Evolutionary conservation across 352 stramenopile species (phyloP).

Genomic region (Pythium pyrilobum): DNA sequence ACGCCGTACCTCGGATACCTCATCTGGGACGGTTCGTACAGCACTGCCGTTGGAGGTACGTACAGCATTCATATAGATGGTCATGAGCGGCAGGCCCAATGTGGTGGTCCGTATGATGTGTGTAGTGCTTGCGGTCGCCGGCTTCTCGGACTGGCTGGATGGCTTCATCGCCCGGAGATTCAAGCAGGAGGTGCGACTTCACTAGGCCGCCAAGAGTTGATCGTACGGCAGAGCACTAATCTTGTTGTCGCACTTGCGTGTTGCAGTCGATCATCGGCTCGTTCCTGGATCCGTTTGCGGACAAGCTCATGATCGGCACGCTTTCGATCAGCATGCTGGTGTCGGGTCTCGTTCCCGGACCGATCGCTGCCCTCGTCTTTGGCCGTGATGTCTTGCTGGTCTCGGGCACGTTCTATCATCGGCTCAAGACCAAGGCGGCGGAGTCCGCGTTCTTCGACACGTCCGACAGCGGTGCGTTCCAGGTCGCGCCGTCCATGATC

Average conservation of each 20-base stretch:
- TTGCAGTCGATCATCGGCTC: constrained; percentile 67
- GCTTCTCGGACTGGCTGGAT: constrained; percentile 77
- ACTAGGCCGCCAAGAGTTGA: too few relatives aligned
- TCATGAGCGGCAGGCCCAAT: too few relatives aligned
- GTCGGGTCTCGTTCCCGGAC: constrained; percentile 55
- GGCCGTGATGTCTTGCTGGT: constrained; percentile 69
- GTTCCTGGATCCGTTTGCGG: constrained; percentile 77
- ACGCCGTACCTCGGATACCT: constrained; percentile 75
- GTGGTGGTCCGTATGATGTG: not conserved
- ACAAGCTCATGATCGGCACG: constrained; percentile 75
- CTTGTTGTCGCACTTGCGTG: too few relatives aligned
- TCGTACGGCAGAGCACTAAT: too few relatives aligned
- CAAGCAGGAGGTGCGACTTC: constrained; percentile 57
- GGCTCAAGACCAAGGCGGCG: constrained; percentile 63
- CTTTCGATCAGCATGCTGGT: constrained; percentile 74
- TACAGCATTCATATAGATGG: too few relatives aligned
- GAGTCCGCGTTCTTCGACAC: constrained; percentile 78
- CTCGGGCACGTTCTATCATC: constrained; percentile 72
- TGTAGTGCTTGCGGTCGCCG: constrained; percentile 63
- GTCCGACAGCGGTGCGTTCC: constrained; percentile 58
- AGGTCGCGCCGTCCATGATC: constrained; percentile 62
- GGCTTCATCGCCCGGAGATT: constrained; percentile 72
- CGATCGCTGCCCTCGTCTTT: constrained; percentile 62
- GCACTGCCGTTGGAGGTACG: constrained; percentile 61
- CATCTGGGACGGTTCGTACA: constrained; percentile 63